Percentiles rank a stretch among this genome's conserved stretches.
Conservation (phyloP, 2,329 filamentous ascomycete genomes). For the Fusarium humuli region DNA sequence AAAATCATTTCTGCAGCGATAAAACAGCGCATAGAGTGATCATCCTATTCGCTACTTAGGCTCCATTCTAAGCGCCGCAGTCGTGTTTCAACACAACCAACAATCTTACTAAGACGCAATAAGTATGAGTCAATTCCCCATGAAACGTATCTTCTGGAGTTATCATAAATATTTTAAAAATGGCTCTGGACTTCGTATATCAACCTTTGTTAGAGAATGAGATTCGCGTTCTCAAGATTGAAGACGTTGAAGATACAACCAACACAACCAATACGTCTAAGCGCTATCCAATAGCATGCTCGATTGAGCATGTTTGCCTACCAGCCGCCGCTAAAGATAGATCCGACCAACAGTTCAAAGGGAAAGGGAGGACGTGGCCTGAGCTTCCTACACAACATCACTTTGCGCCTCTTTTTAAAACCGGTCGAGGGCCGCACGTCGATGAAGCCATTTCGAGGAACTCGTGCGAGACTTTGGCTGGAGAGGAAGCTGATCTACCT, state of each 20-base stretch:
- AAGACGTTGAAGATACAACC: neutral
- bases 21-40: neutral
- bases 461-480: no score
- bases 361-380: neutral
- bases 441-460: rapidly evolving
- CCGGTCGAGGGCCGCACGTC: neutral
- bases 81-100: neutral
- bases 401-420: neutral
- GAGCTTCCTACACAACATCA: neutral
- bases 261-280: no score
- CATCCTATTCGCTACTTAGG: neutral
- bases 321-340: no score
- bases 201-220: neutral
- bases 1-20: no score
- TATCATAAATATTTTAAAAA: neutral
- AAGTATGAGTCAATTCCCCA: no score
- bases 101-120: neutral
- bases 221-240: neutral
- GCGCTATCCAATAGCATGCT: neutral
- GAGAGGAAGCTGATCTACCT: neutral
- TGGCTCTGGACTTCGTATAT: neutral
- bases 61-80: neutral
- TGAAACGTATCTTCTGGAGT: no score
- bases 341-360: neutral
- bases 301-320: neutral